Conservation (phyloP, 108 stramenopile species). For the Nannochloropsis oceanica region DNA sequence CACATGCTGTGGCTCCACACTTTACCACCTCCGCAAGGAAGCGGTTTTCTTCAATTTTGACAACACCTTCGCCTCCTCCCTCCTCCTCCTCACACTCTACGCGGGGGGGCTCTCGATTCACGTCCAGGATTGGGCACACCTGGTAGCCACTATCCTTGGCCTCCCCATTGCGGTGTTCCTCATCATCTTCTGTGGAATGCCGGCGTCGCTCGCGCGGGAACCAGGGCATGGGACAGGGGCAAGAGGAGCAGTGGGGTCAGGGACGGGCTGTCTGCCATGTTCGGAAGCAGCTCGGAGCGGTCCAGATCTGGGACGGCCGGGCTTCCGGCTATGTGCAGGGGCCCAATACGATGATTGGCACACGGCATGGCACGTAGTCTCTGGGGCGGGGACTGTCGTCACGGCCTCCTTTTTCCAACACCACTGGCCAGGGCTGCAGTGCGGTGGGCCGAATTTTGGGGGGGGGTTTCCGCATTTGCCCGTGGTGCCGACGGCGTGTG, state of each 20-base stretch:
- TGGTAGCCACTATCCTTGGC: background rate
- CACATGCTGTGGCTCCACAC: constrained; percentile 11
- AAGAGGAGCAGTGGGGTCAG: no score
- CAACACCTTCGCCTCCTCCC: constrained; percentile 18
- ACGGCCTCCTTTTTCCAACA: constrained; percentile 12
- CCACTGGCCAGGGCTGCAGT: constrained; percentile 8
- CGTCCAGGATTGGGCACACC: constrained; percentile 6
- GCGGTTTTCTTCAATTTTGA: constrained; percentile 24
- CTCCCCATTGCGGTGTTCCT: constrained; percentile 10
- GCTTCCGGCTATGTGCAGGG: background rate
- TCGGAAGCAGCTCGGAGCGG: no score
- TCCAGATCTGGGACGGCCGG: no score
- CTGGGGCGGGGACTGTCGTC: background rate
- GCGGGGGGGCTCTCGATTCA: constrained; percentile 2
- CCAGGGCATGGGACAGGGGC: background rate
- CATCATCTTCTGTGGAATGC: constrained; percentile 23
- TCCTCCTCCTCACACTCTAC: constrained; percentile 5
- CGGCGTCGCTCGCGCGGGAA: background rate
- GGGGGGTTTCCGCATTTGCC: constrained; percentile 19
- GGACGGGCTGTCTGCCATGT: no score
- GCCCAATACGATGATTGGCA: background rate
- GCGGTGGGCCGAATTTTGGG: background rate
- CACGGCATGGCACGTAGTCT: background rate
- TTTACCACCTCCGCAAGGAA: constrained; percentile 17
- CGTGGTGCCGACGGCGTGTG: constrained; percentile 10